Base-by-base conservation (phyloP, 495 filamentous ascomycete species). In the Penicillium subrubescens region DNA sequence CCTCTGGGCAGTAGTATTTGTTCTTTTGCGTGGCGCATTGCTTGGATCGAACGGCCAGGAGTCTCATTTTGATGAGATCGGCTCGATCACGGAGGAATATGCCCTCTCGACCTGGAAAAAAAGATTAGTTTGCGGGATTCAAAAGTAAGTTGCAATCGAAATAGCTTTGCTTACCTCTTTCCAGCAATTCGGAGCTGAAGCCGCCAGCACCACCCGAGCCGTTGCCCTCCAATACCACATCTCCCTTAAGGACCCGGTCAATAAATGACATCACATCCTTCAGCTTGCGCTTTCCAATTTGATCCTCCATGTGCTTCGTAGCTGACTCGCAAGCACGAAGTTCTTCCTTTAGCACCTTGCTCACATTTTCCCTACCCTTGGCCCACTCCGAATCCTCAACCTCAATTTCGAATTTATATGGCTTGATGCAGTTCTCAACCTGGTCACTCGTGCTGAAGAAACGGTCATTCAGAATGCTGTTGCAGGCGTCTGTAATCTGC, bases 351-450 rank as follows among this genome's bases (percentile, higher is more conserved):
- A 99, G 76, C 0, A 93, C 86, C 12, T 82, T 86, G 60, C 86
- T 83, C 37, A 92, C 86, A 67, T 93, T 93, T 19, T 95, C 92
- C 62, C 93, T 80, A 1, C 92, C 93, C 61, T 90, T 87, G 6
- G 81, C 75, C 95, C 95, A 99, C 73, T 98, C 96, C 7, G 86
- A 80, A 23, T 92, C 90, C 65, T 97, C 91, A 52, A 98, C 88
- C 71, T 99, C 95, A 54, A 98, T 95, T 62, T 97, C 92, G 67
- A 90, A 98, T 73, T 98, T 99, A 81, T 93, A 99, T 2, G 95
- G 95, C 74, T 99, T 99, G 81, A 99, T 94, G 72, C 95, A 98
- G 71, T 97, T 97, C 75, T 99, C 95, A n/a, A 99, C 93, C 74
- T 97, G 94, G 72, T 99, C 95, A 66, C 90, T 92, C 3, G 96